Conservation (phyloP, 1,284 basidiomycete species). For the Puccinia hordei region DNA sequence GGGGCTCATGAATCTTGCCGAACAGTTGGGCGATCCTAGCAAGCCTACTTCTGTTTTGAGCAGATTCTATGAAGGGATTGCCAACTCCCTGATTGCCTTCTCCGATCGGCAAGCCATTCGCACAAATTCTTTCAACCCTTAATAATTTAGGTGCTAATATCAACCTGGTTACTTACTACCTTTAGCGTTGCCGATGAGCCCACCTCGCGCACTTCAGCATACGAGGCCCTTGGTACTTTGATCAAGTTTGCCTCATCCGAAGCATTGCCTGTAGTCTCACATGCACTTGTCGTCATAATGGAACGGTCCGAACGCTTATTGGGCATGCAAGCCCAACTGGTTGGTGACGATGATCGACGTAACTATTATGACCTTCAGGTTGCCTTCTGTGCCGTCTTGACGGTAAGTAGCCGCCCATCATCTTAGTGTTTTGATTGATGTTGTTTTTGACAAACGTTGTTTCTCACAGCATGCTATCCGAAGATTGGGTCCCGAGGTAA, state of each 20-base stretch:
- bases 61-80: conserved; percentile 83
- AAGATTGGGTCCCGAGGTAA: conserved; percentile 78
- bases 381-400: conserved; percentile 87
- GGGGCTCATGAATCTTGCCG: conserved; percentile 91
- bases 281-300: conserved; percentile 78
- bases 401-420: conserved; percentile 64
- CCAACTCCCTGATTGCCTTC: conserved; percentile 76
- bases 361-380: conserved; percentile 99
- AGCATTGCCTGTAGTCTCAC: conserved; percentile 78
- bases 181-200: conserved; percentile 78
- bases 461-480: conserved; percentile 73
- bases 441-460: conserved; percentile 1
- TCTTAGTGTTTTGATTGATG: background rate
- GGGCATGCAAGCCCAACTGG: conserved; percentile 83
- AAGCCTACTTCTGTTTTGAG: conserved; percentile 70
- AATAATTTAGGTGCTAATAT: conserved; percentile 17
- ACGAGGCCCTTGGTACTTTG: conserved; percentile 88
- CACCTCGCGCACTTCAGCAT: conserved; percentile 92
- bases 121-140: conserved; percentile 12
- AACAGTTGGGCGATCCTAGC: conserved; percentile 71
- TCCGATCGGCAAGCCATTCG: conserved; percentile 73
- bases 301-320: conserved; percentile 86
- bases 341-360: conserved; percentile 93
- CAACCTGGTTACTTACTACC: background rate
- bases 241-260: conserved; percentile 79